These are phyloP conservation scores for Nothophaeocryptopus gaeumannii DNA, from an alignment of 2,329 filamentous ascomycete genomes.

Conservation along the genomic window DNA sequence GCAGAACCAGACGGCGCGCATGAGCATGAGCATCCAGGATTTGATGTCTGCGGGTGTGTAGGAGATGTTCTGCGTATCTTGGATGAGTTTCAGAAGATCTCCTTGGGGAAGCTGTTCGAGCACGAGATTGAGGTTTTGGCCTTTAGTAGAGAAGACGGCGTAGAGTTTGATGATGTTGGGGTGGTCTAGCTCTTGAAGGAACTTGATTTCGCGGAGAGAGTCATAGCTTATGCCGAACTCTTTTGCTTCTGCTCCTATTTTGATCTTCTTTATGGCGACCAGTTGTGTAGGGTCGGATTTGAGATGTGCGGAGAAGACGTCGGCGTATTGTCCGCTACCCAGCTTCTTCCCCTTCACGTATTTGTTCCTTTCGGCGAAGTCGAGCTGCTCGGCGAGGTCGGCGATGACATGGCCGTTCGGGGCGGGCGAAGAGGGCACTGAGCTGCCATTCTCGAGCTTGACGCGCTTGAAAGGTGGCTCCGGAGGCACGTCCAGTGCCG, in stretches of 20 bases:
- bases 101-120: constrained; percentile 92
- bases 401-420: constrained; percentile 15
- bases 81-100: constrained; percentile 91
- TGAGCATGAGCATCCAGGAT: constrained; percentile 98
- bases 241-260: constrained; percentile 77
- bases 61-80: constrained; percentile 71
- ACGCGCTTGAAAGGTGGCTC: constrained; percentile 34
- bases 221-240: constrained; percentile 87
- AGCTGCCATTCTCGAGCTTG: constrained; percentile 25
- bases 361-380: constrained; percentile 64
- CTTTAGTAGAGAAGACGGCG: constrained; percentile 91
- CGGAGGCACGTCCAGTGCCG: constrained; percentile 33
- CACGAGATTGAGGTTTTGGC: constrained; percentile 94
- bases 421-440: constrained; percentile 12
- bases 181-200: constrained; percentile 88
- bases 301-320: constrained; percentile 86
- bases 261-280: constrained; percentile 93
- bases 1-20: constrained; percentile 89
- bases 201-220: constrained; percentile 91
- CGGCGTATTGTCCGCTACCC: constrained; percentile 94
- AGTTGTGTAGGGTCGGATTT: constrained; percentile 66
- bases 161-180: constrained; percentile 93
- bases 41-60: constrained; percentile 92
- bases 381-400: constrained; percentile 49
- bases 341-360: constrained; percentile 92